Percentiles rank a stretch among this genome's conserved stretches.
phyloP scores from a whole-genome alignment of 2,329 filamentous ascomycete species.

The Seiridium unicorne region DNA sequence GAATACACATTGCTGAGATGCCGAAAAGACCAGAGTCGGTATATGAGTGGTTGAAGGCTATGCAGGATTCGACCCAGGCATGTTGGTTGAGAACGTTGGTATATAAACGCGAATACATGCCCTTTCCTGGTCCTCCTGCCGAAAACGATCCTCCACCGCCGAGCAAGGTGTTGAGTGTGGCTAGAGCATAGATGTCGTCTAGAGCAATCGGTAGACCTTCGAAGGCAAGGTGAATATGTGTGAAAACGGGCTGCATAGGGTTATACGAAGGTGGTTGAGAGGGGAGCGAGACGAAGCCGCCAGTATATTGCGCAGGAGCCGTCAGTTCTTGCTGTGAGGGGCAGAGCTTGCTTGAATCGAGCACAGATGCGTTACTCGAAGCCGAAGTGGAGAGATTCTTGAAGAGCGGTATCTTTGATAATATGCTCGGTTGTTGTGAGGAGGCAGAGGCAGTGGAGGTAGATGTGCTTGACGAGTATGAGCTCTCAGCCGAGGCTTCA shows the following conservation, averaged over 20 bases:
- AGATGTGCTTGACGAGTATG: constrained; percentile 27
- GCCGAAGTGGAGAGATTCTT: constrained; percentile 83
- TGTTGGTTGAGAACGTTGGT: constrained; percentile 97
- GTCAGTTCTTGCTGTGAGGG: constrained; percentile 54
- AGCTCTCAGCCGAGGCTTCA: constrained; percentile 30
- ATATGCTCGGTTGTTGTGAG: constrained; percentile 56
- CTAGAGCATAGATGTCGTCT: constrained; percentile 92
- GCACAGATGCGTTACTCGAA: constrained; percentile 57
- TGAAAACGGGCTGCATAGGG: constrained; percentile 76
- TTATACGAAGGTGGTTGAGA: constrained; percentile 75
- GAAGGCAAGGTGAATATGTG: constrained; percentile 93
- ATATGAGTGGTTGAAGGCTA: constrained; percentile 97
- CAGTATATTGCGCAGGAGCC: constrained; percentile 79
- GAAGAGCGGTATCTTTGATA: constrained; percentile 85
- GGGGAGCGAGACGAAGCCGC: constrained; percentile 86
- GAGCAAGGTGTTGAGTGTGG: constrained; percentile 91
- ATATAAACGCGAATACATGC: constrained; percentile 98
- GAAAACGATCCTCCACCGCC: constrained; percentile 96
- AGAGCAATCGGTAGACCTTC: constrained; percentile 89
- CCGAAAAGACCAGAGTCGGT: constrained; percentile 94
- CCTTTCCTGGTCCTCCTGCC: constrained; percentile 93
- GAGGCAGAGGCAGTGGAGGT: constrained; percentile 28
- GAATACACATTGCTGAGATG: constrained; percentile 83
- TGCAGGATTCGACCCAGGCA: constrained; percentile 94
- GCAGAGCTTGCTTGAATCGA: constrained; percentile 39